Conservation (phyloP, 2,329 filamentous ascomycete species). For the Aspergillus thermomutatus region DNA sequence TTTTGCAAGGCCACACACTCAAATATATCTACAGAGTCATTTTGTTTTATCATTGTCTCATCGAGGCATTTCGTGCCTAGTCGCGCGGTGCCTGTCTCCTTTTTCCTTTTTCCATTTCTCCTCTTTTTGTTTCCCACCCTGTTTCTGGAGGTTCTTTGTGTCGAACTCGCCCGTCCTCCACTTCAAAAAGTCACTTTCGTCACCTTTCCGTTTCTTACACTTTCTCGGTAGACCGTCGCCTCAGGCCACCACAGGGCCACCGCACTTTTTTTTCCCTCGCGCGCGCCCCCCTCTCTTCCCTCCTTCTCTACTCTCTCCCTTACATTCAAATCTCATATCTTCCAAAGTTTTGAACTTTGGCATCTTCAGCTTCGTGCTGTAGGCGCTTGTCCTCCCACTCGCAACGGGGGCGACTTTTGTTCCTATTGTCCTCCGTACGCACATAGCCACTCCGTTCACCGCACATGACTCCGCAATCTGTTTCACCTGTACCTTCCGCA, state of each 20-base stretch:
- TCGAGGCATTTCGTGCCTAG: slow-evolving; percentile 20
- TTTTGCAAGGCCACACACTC: slow-evolving; percentile 9
- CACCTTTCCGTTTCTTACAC: slow-evolving; percentile 11
- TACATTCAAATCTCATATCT: not conserved
- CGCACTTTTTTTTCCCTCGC: slow-evolving; percentile 18
- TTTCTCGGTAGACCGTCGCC: slow-evolving; percentile 2
- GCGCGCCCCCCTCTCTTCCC: slow-evolving; percentile 2
- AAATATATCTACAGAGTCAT: slow-evolving; percentile 17
- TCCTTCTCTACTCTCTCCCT: slow-evolving; percentile 4
- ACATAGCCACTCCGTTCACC: slow-evolving; percentile 20
- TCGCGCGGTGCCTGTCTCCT: slow-evolving; percentile 9
- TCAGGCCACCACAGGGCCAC: slow-evolving; percentile 21
- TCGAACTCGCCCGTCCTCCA: slow-evolving; percentile 2
- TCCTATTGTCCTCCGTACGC: slow-evolving; percentile 20
- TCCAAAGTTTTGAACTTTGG: slow-evolving; percentile 10
- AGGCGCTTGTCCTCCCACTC: slow-evolving; percentile 15
- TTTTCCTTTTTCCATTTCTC: slow-evolving; percentile 1
- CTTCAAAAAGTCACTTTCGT: slow-evolving; percentile 17
- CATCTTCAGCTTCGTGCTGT: slow-evolving; percentile 27
- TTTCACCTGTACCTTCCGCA: slow-evolving; percentile 43
- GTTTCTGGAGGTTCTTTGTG: not conserved
- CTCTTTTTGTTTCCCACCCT: slow-evolving; percentile 6
- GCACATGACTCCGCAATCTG: slow-evolving; percentile 42
- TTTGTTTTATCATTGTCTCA: slow-evolving; percentile 18
- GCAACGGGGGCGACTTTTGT: slow-evolving; percentile 21